Conservation (phyloP, 345 rosid species). For the Toxicodendron radicans region DNA sequence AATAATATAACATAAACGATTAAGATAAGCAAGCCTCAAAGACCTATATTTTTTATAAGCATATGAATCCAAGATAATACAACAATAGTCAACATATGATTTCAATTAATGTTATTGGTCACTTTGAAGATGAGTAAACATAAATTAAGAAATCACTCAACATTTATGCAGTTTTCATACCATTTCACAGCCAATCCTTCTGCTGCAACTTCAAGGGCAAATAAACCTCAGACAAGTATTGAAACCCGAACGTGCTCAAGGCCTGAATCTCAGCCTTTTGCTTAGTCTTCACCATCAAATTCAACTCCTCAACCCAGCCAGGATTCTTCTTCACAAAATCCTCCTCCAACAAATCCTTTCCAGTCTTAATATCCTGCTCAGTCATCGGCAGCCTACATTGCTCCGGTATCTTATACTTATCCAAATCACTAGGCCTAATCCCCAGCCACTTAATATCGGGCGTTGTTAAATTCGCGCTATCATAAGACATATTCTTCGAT, state of each 20-base stretch:
- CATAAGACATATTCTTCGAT: constrained; percentile 97
- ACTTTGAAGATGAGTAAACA: constrained; percentile 10
- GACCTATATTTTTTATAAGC: not conserved
- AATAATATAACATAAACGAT: not conserved
- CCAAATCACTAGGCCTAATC: constrained; percentile 89
- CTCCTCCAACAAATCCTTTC: constrained; percentile 91
- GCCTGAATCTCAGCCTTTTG: constrained; percentile 99
- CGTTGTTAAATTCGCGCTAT: constrained; percentile 90
- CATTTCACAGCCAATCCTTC: constrained; percentile 82
- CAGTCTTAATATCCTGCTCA: constrained; percentile 98
- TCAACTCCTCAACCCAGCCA: constrained; percentile 96
- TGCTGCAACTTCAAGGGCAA: constrained; percentile 97
- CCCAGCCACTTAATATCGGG: constrained; percentile 98
- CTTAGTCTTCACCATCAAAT: constrained; percentile 90
- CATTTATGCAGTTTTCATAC: not conserved
- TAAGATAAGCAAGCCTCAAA: not conserved
- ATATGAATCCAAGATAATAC: not conserved
- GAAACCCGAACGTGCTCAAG: constrained; percentile 90
- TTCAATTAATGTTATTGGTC: not conserved
- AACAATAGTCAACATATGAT: not conserved
- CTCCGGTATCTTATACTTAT: constrained; percentile 85
- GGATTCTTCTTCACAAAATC: constrained; percentile 99
- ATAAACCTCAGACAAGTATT: constrained; percentile 94
- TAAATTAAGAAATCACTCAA: not conserved
- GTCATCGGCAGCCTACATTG: constrained; percentile 97